Conservation (phyloP, 2,329 filamentous ascomycete genomes). For the Cladophialophora psammophila region DNA sequence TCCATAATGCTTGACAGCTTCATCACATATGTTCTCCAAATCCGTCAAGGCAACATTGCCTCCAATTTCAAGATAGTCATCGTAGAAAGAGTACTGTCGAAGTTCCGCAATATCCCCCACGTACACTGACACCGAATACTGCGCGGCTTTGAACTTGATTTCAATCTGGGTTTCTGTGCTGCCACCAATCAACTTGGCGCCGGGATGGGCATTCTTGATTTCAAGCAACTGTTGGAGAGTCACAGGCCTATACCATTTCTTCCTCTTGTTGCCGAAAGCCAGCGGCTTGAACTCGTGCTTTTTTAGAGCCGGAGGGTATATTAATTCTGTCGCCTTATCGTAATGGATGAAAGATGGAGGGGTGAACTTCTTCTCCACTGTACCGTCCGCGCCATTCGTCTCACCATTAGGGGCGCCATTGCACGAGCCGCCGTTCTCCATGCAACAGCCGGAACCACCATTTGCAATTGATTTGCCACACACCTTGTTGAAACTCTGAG, state of each 20-base stretch:
- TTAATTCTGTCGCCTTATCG: slow-evolving; percentile 90
- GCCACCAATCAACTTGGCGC: slow-evolving; percentile 92
- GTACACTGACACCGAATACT: slow-evolving; percentile 88
- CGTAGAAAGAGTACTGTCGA: slow-evolving; percentile 78
- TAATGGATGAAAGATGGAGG: slow-evolving; percentile 94
- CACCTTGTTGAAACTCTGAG: slow-evolving; percentile 78
- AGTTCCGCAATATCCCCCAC: slow-evolving; percentile 93
- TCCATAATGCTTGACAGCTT: slow-evolving; percentile 83
- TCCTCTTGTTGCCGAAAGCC: slow-evolving; percentile 91
- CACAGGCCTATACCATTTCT: slow-evolving; percentile 90
- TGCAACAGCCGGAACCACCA: slow-evolving; percentile 73
- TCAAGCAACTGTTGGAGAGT: slow-evolving; percentile 86
- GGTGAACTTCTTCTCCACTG: slow-evolving; percentile 69
- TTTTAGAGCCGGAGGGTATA: slow-evolving; percentile 85
- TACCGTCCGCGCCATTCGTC: slow-evolving; percentile 48
- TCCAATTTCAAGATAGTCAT: slow-evolving; percentile 86
- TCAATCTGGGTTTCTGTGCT: slow-evolving; percentile 98
- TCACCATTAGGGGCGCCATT: slow-evolving; percentile 57
- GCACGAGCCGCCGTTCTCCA: slow-evolving; percentile 73
- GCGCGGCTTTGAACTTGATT: slow-evolving; percentile 94
- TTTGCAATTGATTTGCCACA: slow-evolving; percentile 65
- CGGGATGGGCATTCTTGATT: slow-evolving; percentile 85
- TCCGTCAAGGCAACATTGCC: slow-evolving; percentile 94
- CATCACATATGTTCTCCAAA: slow-evolving; percentile 80
- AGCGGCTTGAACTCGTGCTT: slow-evolving; percentile 83